Percentiles rank a stretch among this genome's conserved stretches.
These are phyloP conservation scores for Chrysoporthe cubensis DNA, from an alignment of 2,329 filamentous ascomycete genomes.

Conservation along the genomic window DNA sequence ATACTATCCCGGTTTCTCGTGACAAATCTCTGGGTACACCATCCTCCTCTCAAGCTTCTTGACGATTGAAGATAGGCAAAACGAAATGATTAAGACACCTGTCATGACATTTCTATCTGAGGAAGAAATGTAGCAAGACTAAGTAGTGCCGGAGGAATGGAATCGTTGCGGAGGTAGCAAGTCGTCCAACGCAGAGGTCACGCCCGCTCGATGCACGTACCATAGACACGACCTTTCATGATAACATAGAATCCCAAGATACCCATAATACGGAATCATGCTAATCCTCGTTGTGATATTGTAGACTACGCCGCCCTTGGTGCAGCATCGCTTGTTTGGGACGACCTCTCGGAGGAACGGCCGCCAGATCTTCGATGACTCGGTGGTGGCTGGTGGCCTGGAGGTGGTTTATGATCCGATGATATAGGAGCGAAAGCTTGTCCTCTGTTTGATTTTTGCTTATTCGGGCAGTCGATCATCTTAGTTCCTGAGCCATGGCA, in stretches of 20 bases:
- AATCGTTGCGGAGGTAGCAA: background rate
- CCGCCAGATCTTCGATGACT: background rate
- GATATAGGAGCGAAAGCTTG: background rate
- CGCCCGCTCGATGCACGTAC: background rate
- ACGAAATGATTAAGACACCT: background rate
- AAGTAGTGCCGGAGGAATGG: background rate
- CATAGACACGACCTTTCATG: background rate
- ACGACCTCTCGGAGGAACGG: background rate
- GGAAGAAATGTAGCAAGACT: background rate
- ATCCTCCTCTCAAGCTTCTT: background rate
- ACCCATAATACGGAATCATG: background rate
- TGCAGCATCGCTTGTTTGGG: background rate
- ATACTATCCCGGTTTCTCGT: background rate
- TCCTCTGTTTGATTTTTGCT: background rate
- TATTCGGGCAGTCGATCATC: slow-evolving; percentile 1
- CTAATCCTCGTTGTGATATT: background rate
- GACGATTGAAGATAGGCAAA: background rate
- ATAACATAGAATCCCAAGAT: background rate
- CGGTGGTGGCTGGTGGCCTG: background rate
- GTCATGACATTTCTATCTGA: background rate
- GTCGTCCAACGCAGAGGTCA: background rate
- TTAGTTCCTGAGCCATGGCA: background rate
- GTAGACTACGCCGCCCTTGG: background rate
- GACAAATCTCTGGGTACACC: too few species aligned
- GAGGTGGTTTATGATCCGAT: slow-evolving; percentile 1